Evolutionary conservation across 1,284 basidiomycete genomes (phyloP), one percentile per base, ranked within the genome.

Genomic region (Ustilago bromivora): DNA sequence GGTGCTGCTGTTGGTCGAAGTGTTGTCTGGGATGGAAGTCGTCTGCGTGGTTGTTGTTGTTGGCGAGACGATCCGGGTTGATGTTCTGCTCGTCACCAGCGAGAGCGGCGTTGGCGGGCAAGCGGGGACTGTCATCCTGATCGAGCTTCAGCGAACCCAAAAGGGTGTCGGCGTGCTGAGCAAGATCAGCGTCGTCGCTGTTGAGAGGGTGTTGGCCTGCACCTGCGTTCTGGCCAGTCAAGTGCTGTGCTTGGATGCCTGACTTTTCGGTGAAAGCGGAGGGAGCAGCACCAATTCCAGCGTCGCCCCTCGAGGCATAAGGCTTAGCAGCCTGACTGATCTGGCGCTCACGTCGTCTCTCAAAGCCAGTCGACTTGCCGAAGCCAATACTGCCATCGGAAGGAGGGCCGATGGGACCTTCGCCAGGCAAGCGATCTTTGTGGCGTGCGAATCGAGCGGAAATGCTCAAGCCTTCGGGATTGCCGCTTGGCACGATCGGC

Each of bases 301-400:
- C 35, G 6, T 76, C 73, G 28, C 31, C 52, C 31, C 57, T 67
- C 23, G 38, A 10, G 10, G 40, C 40, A 28, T 55, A 8, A 15
- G 56, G 35, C 31, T 53, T 52, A 15, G 64, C 64, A 15, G 64
- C 64, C 23, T 71, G 69, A 36, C 69, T 71, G 53, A 49, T 58
- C 59, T 76, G 74, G 35, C 74, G 74, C 57, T 77, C 74, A 54
- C 70, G 54, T 46, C 75, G 70, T 19, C 80, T 49, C 35, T 80
- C 82, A 28, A 76, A 75, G 28, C 71, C 74, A 17, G 76, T 43
- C 2, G 79, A 78, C 51, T 79, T 82, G 62, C 66, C 74, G 60
- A 84, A 84, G 54, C 82, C 82, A 19, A 76, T 79, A 59, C 79
- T 82, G 57, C 76, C 76, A 47, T 84, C 82, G 31, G 81, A 73